Base-by-base conservation (phyloP, 495 filamentous ascomycete genomes). In the Hypoxylon rickii region DNA sequence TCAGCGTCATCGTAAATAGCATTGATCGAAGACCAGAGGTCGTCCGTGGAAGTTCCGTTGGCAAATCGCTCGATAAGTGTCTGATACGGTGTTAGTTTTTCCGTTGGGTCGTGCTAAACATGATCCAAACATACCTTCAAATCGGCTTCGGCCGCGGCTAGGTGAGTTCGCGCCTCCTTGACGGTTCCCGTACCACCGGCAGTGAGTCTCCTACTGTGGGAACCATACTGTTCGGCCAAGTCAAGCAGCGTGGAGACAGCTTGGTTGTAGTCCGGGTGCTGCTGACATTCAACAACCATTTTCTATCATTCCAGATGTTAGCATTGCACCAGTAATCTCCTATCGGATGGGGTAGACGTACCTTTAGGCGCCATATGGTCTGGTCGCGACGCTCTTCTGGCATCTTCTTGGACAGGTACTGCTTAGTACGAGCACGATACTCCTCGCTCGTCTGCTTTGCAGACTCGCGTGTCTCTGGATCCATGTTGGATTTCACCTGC, bases 261-360 rank as follows among this genome's bases (percentile, higher is more conserved):
- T 66, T 85, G 84, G 52, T 92, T 83, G 70, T 98, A 98, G 57
- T 97, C 94, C 44, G 86, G 83, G 66, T 96, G 94, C 32, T 90
- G 86, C 70, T 98, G 94, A 49, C 96, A 88, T 77, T 98, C 94
- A 48, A 96, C 80, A 19, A 98, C 74, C 89, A 98, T 96, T 83
- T 97, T 97, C 84, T 78, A 31, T 20, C 16, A 29, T 29, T 29
- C 10, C 4, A 5, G 3, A 15, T 13, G 47, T 68, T 44, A 72
- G 54, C n/a, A 41, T 20, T 1, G 10, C 21, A 8, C 1, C 37
- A 10, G 7, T 13, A 22, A 2, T 32, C 11, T 24, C 15, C 15
- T 12, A 3, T 5, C 32, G 36, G n/a, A n/a, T n/a, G n/a, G n/a
- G n/a, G n/a, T n/a, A n/a, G n/a, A n/a, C 70, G 17, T 61, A 75